phyloP scores from a whole-genome alignment of 1,284 basidiomycete species.

The Microstroma glucosiphilum region DNA sequence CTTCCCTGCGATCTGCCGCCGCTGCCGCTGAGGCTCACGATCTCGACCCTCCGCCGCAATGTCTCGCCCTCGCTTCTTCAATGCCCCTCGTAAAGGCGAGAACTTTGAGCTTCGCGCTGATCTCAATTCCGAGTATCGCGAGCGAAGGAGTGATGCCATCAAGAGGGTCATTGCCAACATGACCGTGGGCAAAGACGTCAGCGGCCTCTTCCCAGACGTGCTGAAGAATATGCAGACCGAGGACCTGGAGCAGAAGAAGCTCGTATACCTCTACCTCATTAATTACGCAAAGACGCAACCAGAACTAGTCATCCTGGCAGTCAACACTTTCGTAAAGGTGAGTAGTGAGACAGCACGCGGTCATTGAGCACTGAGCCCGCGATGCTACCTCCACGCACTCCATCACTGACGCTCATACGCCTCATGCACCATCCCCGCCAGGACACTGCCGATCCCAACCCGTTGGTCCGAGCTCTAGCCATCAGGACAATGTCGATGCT shows the following conservation, averaged over 20 bases:
- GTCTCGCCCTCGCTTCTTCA: constrained; percentile 50
- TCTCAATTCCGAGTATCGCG: constrained; percentile 87
- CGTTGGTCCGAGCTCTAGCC: constrained; percentile 87
- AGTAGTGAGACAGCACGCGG: constrained; percentile 1
- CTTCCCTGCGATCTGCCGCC: too few relatives aligned
- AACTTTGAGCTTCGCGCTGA: constrained; percentile 46
- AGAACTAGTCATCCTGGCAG: constrained; percentile 91
- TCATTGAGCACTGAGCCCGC: neutral
- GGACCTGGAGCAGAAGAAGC: constrained; percentile 89
- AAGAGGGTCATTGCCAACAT: constrained; percentile 76
- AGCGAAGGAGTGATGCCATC: constrained; percentile 95
- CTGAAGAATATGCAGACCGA: constrained; percentile 97
- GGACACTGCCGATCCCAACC: constrained; percentile 92
- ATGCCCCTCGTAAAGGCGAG: constrained; percentile 49
- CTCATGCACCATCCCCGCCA: constrained; percentile 51
- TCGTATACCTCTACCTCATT: constrained; percentile 97
- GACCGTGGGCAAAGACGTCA: constrained; percentile 93
- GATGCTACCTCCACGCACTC: neutral
- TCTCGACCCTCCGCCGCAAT: constrained; percentile 13
- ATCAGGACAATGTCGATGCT: constrained; percentile 97
- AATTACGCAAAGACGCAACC: constrained; percentile 98
- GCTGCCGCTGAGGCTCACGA: too few relatives aligned
- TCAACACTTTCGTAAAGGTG: constrained; percentile 86
- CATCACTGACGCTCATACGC: neutral
- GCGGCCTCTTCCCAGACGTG: constrained; percentile 85